Conservation (phyloP, 306 rosid genomes). For the Cajanus cajan region DNA sequence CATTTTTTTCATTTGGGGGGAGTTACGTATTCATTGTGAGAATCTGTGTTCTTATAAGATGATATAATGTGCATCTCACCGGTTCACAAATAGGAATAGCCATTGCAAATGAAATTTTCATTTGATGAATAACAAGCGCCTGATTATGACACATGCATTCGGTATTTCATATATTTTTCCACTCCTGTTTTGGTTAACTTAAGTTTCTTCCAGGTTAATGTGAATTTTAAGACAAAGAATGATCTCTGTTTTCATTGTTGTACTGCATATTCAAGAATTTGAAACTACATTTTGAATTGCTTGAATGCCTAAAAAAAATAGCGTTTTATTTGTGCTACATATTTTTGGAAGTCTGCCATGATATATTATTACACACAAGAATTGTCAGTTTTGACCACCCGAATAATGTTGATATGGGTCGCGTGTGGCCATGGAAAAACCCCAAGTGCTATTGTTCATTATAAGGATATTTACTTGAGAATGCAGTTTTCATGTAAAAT, state of each 20-base stretch:
- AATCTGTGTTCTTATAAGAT: background rate
- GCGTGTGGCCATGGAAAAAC: background rate
- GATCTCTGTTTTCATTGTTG: background rate
- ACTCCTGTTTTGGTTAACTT: background rate
- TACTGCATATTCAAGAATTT: background rate
- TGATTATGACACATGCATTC: constrained; percentile 7
- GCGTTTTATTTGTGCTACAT: constrained; percentile 6
- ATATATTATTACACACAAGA: background rate
- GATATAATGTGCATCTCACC: background rate
- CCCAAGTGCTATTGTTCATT: background rate
- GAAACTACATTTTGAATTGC: background rate
- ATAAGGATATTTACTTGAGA: background rate
- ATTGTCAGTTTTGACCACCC: background rate
- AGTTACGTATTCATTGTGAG: constrained; percentile 1
- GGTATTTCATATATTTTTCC: background rate
- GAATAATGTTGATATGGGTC: background rate
- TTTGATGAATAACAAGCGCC: background rate
- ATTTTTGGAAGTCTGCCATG: constrained; percentile 11
- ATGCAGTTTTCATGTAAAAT: background rate
- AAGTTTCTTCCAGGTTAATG: background rate
- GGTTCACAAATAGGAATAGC: background rate
- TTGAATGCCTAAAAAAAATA: constrained; percentile 3
- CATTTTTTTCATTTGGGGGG: background rate
- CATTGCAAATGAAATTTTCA: background rate
- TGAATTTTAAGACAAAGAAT: constrained; percentile 9